phyloP scores from a whole-genome alignment of 78 protist species.

The Dictyostelium purpureum region DNA sequence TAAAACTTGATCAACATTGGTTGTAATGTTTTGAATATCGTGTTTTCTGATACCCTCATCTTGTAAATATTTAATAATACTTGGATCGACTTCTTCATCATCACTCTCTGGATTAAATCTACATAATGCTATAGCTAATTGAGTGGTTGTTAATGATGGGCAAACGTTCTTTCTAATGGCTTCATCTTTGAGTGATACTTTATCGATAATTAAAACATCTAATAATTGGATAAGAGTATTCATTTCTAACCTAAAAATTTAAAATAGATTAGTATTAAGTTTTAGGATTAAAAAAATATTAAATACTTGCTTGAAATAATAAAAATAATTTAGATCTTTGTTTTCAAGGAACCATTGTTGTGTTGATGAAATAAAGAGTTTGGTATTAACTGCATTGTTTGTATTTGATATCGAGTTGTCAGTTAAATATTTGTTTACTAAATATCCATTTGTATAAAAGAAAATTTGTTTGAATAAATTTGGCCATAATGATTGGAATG shows the following conservation, averaged over 20 bases:
- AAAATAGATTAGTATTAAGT: background rate
- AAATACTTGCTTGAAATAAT: slow-evolving; percentile 47
- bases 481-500: slow-evolving; percentile 56
- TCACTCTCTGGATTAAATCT: background rate
- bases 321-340: slow-evolving; percentile 49
- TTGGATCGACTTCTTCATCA: slow-evolving; percentile 60
- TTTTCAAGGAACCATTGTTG: slow-evolving; percentile 71
- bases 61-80: slow-evolving; percentile 38
- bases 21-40: slow-evolving; percentile 19
- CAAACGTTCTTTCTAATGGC: slow-evolving; percentile 46
- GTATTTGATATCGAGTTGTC: background rate
- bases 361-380: slow-evolving; percentile 34
- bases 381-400: slow-evolving; percentile 23
- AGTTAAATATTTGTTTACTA: background rate
- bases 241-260: slow-evolving; percentile 44
- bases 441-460: slow-evolving; percentile 12
- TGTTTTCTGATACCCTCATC: slow-evolving; percentile 70
- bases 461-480: slow-evolving; percentile 58
- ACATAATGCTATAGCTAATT: slow-evolving; percentile 36
- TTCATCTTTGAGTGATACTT: slow-evolving; percentile 36
- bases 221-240: slow-evolving; percentile 11
- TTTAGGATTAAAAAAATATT: background rate
- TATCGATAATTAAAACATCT: slow-evolving; percentile 58
- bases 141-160: slow-evolving; percentile 42
- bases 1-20: slow-evolving; percentile 20